phyloP scores from a whole-genome alignment of 1,284 basidiomycete genomes.

The Moniliella sp. region DNA sequence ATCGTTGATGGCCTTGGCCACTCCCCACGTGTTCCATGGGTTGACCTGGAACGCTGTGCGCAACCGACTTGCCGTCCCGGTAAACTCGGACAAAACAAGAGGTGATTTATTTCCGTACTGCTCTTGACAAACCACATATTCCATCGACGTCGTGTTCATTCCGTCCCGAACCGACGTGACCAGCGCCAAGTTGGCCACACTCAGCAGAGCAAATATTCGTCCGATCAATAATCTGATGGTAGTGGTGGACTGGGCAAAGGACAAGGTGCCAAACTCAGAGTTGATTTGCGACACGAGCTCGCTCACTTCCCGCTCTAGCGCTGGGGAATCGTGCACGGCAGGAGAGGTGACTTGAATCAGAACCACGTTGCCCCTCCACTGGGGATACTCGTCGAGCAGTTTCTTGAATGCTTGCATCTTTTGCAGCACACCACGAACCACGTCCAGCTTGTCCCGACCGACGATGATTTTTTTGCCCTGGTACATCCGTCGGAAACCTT shows the following conservation, averaged over 20 bases:
- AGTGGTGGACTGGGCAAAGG: conserved; percentile 99
- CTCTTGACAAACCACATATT: conserved; percentile 78
- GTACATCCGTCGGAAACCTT: conserved; percentile 63
- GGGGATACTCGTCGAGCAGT: conserved; percentile 71
- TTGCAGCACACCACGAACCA: conserved; percentile 88
- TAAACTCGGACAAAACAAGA: conserved; percentile 82
- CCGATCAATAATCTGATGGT: conserved; percentile 83
- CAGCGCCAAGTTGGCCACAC: conserved; percentile 77
- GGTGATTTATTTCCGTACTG: conserved; percentile 54
- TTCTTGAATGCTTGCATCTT: conserved; percentile 94
- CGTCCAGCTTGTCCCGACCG: conserved; percentile 92
- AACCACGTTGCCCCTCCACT: conserved; percentile 72
- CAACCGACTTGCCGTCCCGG: conserved; percentile 80
- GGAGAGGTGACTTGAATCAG: conserved; percentile 70
- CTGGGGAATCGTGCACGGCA: conserved; percentile 74
- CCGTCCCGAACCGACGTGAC: conserved; percentile 90
- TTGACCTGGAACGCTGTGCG: conserved; percentile 48
- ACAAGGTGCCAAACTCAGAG: conserved; percentile 75
- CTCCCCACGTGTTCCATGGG: conserved; percentile 65
- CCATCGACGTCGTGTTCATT: conserved; percentile 95
- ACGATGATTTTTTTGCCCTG: conserved; percentile 96
- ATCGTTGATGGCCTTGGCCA: conserved; percentile 77
- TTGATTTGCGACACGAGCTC: conserved; percentile 93
- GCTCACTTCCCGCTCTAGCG: conserved; percentile 75
- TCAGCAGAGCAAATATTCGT: conserved; percentile 95